A percentile compares a stretch with the other conserved stretches of the same genome.
phyloP scores from a whole-genome alignment of 805 yeast species.

The Candida chauliodis region DNA sequence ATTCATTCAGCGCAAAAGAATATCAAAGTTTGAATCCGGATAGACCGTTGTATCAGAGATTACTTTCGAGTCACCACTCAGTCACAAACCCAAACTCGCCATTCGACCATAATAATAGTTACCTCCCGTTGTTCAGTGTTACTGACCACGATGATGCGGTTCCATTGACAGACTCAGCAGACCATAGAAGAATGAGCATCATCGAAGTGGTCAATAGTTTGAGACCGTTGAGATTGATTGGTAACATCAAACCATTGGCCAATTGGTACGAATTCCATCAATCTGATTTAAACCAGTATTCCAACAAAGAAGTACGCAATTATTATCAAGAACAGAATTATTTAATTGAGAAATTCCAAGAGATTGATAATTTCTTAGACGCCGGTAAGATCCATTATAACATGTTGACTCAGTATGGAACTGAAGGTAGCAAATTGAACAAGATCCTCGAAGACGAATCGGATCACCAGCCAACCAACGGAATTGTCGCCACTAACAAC shows the following conservation, averaged over 20 bases:
- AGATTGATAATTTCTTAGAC: constrained; percentile 64
- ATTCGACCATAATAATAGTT: constrained; percentile 8
- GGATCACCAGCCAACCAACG: background rate
- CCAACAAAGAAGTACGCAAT: constrained; percentile 25
- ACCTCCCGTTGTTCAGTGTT: constrained; percentile 9
- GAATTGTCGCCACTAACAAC: background rate
- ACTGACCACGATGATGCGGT: background rate
- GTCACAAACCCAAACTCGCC: constrained; percentile 28
- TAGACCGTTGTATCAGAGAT: constrained; percentile 25
- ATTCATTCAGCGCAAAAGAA: constrained; percentile 7
- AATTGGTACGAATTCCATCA: constrained; percentile 26
- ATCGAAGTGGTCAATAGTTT: constrained; percentile 11
- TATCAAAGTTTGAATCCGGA: constrained; percentile 7
- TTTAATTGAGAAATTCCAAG: constrained; percentile 51
- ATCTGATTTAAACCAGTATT: constrained; percentile 15
- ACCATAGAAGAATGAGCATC: constrained; percentile 20
- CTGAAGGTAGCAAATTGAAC: constrained; percentile 16
- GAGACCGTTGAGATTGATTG: constrained; percentile 34
- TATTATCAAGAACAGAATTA: constrained; percentile 61
- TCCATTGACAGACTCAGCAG: constrained; percentile 18
- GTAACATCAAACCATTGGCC: constrained; percentile 25
- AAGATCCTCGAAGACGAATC: constrained; percentile 7
- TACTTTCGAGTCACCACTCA: constrained; percentile 24
- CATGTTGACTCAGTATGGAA: constrained; percentile 61
- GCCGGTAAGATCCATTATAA: constrained; percentile 60